Base-by-base conservation (phyloP, 805 yeast genomes). In the Maudiozyma barnettii region DNA sequence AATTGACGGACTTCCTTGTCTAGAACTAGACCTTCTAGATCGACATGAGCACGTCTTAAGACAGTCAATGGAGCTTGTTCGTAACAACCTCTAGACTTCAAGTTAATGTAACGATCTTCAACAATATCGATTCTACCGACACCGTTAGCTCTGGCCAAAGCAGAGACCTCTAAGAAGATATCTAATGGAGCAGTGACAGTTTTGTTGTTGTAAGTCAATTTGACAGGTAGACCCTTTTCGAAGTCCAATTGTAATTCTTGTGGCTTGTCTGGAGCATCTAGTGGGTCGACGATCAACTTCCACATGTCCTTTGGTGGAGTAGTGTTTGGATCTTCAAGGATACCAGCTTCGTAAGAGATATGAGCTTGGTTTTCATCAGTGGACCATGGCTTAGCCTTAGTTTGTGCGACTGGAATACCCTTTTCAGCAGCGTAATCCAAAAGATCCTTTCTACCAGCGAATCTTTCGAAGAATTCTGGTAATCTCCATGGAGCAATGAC, bases 261-360 rank as follows among this genome's bases (percentile, higher is more conserved):
- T 61, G 98, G 98, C 44, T 73, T 73, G 52, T 86, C 81, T 63
- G 99, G 99, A 48, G 99, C 98, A 64, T 91, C 97, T 38, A 73
- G 66, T 61, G 99, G 98, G 71, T 91, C 99, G 51, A 84, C 87
- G 39, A 96, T 93, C 67, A 93, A 80, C 75, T 93, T 93, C 99
- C 99, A 93, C 99, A 93, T 93, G 70, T 93, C 99, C 76, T 90
- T 91, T 72, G 99, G 99, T 55, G 99, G 99, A 45, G 99, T 93
- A 59, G 91, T 82, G 70, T 93, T 86, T 65, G 99, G 99, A 73
- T 93, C 96, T 74, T 93, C 99, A 64, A 93, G 80, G 58, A 93
- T 93, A 72, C 99, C 99, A 54, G 99, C 99, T 77, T 93, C 99
- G 69, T 86, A 93, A 37, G 98, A 91, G 69, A 93, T 93, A 72